Base-by-base conservation (phyloP, 257 asterid species). In the Plectranthus barbatus region DNA sequence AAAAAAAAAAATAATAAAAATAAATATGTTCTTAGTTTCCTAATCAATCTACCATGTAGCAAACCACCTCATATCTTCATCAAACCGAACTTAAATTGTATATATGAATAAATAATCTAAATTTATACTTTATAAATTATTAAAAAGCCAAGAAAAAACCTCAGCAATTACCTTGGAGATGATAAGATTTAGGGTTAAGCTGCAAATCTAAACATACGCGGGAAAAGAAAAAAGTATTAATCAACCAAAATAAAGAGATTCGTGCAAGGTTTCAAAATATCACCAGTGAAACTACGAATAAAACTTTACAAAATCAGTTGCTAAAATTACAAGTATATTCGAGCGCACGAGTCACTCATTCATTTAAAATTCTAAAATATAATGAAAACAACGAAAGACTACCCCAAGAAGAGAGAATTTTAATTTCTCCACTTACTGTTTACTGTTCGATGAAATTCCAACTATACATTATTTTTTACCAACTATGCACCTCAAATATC, bases 251-350 rank as follows among this genome's bases (percentile, higher is more conserved):
- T 6, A 41, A 10, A 18, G 8, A 23, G 33, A 13, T 29, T 40
- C 57, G 33, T 18, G 67, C 66, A 60, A 67, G 26, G 67, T 34
- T 73, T 42, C 60, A 72, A 72, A 14, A 37, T 24, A 17, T 36
- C 66, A 64, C 37, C 41, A 57, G 23, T 24, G 49, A 21, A 59
- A 31, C 48, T 17, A 44, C 15, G 17, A 52, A 20, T 17, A 11
- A 51, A 45, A 42, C 9, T 18, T 0, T n/a, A 19, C 1, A 1
- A 19, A 14, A n/a, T 7, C 19, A 7, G n/a, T 14, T 40, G 13
- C 21, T 2, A 1, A 12, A 53, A n/a, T 29, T 7, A 26, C 12
- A 2, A 23, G 14, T 19, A 6, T 53, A 29, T 29, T 13, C 0
- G 12, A 24, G 5, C 37, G 12, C 18, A 5, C 12, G 17, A 51